Evolutionary conservation across 1,139 yeast species (phyloP).

Genomic region (Debaryomyces nepalensis): DNA sequence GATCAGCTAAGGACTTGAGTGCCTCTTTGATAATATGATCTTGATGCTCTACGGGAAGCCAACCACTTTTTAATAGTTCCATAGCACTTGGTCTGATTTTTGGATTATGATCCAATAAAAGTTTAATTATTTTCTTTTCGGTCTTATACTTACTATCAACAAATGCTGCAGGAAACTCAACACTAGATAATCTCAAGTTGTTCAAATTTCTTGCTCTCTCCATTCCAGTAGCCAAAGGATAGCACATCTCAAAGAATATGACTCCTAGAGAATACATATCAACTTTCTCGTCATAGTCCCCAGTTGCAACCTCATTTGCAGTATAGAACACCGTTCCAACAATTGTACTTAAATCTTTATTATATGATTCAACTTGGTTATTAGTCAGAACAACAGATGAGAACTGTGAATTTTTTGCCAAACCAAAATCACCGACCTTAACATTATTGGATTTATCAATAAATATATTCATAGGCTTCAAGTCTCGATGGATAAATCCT

Average conservation of each 20-base stretch:
- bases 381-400: conserved; percentile 43
- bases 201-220: conserved; percentile 79
- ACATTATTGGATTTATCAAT: conserved; percentile 88
- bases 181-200: conserved; percentile 57
- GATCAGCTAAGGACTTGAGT: conserved; percentile 79
- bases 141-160: conserved; percentile 50
- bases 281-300: conserved; percentile 85
- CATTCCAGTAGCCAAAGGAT: conserved; percentile 84
- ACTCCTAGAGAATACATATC: conserved; percentile 96
- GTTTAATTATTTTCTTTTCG: conserved; percentile 68
- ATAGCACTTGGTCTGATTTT: conserved; percentile 77
- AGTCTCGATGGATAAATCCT: conserved; percentile 93
- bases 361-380: conserved; percentile 42
- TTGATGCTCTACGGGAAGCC: conserved; percentile 85
- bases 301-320: conserved; percentile 84
- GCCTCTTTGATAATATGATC: conserved; percentile 91
- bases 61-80: conserved; percentile 74
- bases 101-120: conserved; percentile 79
- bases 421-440: conserved; percentile 95
- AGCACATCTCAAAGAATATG: conserved; percentile 94
- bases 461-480: conserved; percentile 94
- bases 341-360: conserved; percentile 86
- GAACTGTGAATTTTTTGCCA: conserved; percentile 78
- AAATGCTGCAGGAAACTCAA: conserved; percentile 73
- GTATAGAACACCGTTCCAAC: conserved; percentile 94